Evolutionary conservation across 495 filamentous ascomycete genomes (phyloP), one percentile per base, ranked within the genome.

Genomic region (Xylaria longipes): DNA sequence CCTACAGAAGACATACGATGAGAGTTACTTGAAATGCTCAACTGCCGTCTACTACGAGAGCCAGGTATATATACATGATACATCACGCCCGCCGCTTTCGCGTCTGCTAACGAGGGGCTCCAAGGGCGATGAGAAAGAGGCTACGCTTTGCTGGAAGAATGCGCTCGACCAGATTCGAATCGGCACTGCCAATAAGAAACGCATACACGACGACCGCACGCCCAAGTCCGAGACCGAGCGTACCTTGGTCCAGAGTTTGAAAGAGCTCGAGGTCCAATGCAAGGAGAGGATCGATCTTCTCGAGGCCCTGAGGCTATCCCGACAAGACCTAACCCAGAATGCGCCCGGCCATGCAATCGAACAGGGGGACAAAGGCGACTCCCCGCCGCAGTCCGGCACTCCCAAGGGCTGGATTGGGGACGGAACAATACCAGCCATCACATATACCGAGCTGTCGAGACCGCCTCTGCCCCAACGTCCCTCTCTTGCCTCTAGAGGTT

Each of bases 1-100:
- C 67, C 86, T 98, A 80, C 96, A 98, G 85, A 98, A 97, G 87
- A 97, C 94, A 68, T 98, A 98, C 83, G 94, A 98, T 84, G 94
- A 98, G 77, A 94, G 92, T 81, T 97, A 97, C 81, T 84, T 97
- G 69, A 92, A 91, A 73, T 97, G 94, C 80, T 97, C 94, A 1
- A 98, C 94, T 12, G 96, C 96, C 69, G 92, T 97, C 72, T 97
- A 97, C 82, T 97, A 96, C 80, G 94, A 98, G 80, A 90, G 91
- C 75, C 92, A 97, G 87, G 94, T 96, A 81, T 54, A 83, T 71
- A 66, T 35, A 57, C n/a, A 33, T 15, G 6, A n/a, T 11, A 35
- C n/a, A 63, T 27, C 35, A 25, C 15, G 17, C 35, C 58, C 35
- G 58, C 35, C 33, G 33, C 35, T 56, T 41, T 25, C 37, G 20